Base-by-base conservation (phyloP, 2,329 filamentous ascomycete species). In the Pseudogymnoascus pannorum region DNA sequence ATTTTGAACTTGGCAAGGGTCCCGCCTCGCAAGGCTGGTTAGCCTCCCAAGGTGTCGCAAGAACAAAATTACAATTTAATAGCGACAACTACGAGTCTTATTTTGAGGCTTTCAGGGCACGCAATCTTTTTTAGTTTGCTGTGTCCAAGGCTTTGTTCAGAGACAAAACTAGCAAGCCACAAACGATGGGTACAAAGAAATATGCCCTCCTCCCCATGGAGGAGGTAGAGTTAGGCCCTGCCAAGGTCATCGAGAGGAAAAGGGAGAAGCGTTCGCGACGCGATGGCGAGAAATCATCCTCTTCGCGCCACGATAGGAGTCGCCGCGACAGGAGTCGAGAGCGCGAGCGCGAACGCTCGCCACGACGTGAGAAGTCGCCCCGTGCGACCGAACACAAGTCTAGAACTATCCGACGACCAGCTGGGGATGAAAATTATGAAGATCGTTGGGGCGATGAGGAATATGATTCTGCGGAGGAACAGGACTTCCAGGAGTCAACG, bases 361-460 rank as follows among this genome's bases (percentile, higher is more conserved):
- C 72, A 8, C 61, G 70, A 70, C 73, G 74, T 71, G 72, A 75
- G 65, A 64, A 73, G 66, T 70, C 73, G 66, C 70, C 62, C 6
- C 77, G 79, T 38, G 73, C 70, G 58, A 62, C 62, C 18, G 67
- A 77, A 18, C 74, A 75, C 62, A 75, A 75, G 24, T 75, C 77
- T 14, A 82, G 79, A 70, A 82, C 81, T 64, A 71, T 81, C 54
- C 75, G 83, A 61, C 74, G 78, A 63, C 78, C 79, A 58, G 68
- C 70, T 5, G 79, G 77, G 38, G 84, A 88, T 64, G 79, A 75
- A 31, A 83, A 89, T 65, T 87, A 88, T 66, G 88, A 92, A 57
- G 88, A 92, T 69, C 79, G 89, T 60, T 95, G 91, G 91, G 91
- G 86, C 1, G 90, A 94, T 68, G 88, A 92, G 69, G 88, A 90